A percentile compares a stretch with the other conserved stretches of the same genome.
Conservation (phyloP, 345 rosid species). For the Reutealis trisperma region DNA sequence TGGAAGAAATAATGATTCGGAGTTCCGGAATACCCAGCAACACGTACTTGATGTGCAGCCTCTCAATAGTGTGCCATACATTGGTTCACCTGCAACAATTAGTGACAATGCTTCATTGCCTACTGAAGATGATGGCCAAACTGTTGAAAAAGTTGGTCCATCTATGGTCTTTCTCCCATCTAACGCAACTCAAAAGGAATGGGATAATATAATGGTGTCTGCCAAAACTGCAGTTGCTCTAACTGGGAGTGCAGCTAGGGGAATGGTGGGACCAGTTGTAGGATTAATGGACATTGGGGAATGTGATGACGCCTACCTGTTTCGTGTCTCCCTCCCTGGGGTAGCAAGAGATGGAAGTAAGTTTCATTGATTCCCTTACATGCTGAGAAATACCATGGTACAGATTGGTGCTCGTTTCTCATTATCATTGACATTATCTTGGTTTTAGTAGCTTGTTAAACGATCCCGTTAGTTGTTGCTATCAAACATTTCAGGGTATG, state of each 20-base stretch:
- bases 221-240: conserved; percentile 53
- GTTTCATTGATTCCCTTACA: conserved; percentile 19
- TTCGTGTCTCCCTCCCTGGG: conserved; percentile 71
- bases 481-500: neutral
- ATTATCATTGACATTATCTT: neutral
- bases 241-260: conserved; percentile 69
- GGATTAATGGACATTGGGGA: conserved; percentile 69
- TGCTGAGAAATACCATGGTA: neutral
- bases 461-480: neutral
- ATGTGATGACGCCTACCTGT: conserved; percentile 56
- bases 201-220: conserved; percentile 35
- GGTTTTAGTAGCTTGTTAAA: neutral
- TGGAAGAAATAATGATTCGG: conserved; percentile 25
- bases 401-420: neutral
- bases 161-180: conserved; percentile 55
- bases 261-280: conserved; percentile 54
- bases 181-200: conserved; percentile 42
- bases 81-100: conserved; percentile 42
- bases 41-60: conserved; percentile 56
- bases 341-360: conserved; percentile 68
- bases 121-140: conserved; percentile 18
- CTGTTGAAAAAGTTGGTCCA: conserved; percentile 40
- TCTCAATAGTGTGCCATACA: conserved; percentile 65
- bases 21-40: neutral
- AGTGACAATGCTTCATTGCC: conserved; percentile 29